Percentiles rank a stretch among this genome's conserved stretches.
These are phyloP conservation scores for Trichoderma endophyticum DNA, from an alignment of 2,329 filamentous ascomycete genomes.

Conservation along the genomic window DNA sequence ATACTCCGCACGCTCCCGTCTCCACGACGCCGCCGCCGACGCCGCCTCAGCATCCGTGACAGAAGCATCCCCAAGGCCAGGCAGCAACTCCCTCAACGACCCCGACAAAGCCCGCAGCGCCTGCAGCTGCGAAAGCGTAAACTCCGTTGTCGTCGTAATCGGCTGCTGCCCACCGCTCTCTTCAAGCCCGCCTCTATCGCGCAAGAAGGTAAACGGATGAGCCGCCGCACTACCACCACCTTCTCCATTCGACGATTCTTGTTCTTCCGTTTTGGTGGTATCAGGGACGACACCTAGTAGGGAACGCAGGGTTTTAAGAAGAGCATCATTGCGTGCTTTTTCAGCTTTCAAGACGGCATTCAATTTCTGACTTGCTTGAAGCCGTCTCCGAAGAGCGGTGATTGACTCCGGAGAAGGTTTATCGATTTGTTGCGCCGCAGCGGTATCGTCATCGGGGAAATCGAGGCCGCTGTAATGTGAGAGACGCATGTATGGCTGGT, in stretches of 20 bases:
- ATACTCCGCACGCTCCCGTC: slow-evolving; percentile 73
- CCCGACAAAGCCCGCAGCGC: slow-evolving; percentile 65
- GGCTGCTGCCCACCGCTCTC: slow-evolving; percentile 53
- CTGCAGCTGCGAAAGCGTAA: slow-evolving; percentile 79
- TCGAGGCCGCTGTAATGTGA: slow-evolving; percentile 76
- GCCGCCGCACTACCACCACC: slow-evolving; percentile 13
- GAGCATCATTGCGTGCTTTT: slow-evolving; percentile 65
- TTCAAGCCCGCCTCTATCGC: slow-evolving; percentile 48
- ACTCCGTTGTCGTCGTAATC: slow-evolving; percentile 68
- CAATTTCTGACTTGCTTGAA: slow-evolving; percentile 76
- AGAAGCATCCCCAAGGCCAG: slow-evolving; percentile 51
- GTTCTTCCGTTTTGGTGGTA: slow-evolving; percentile 18
- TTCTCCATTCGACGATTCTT: slow-evolving; percentile 6
- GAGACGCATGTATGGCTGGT: slow-evolving; percentile 75
- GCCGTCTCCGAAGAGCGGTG: slow-evolving; percentile 65
- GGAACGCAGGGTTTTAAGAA: slow-evolving; percentile 61
- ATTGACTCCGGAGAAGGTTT: slow-evolving; percentile 64
- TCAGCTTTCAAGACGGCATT: slow-evolving; percentile 68
- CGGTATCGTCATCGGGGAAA: slow-evolving; percentile 30
- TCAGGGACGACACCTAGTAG: slow-evolving; percentile 34
- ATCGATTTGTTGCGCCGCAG: slow-evolving; percentile 21
- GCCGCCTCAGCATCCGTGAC: slow-evolving; percentile 29
- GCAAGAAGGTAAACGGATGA: slow-evolving; percentile 54
- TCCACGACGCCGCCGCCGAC: slow-evolving; percentile 49
- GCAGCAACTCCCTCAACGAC: slow-evolving; percentile 61